These are phyloP conservation scores for Fusarium floridanum DNA, from an alignment of 2,329 filamentous ascomycete genomes.

Conservation along the genomic window DNA sequence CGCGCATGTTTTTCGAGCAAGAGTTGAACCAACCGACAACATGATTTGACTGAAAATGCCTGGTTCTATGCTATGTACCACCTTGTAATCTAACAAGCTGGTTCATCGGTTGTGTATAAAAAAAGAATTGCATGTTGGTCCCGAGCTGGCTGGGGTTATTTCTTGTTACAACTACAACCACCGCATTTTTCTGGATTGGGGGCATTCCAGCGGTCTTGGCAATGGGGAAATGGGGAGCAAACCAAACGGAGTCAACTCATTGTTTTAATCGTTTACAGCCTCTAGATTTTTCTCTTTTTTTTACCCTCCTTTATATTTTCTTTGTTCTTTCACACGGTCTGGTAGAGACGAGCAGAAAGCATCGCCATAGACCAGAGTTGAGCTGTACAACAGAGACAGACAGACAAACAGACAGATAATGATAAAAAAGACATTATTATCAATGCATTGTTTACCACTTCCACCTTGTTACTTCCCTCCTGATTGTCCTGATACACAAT, in stretches of 20 bases:
- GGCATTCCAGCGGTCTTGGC: constrained; percentile 4
- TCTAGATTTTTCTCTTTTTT: constrained; percentile 11
- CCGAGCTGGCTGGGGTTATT: constrained; percentile 26
- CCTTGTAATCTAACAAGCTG: not conserved
- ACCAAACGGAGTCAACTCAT: not conserved
- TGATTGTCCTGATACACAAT: not conserved
- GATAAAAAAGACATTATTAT: constrained; percentile 6
- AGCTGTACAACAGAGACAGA: constrained; percentile 12
- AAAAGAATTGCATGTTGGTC: constrained; percentile 12
- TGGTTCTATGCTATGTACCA: not conserved
- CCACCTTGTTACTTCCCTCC: not conserved
- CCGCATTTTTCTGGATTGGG: constrained; percentile 1
- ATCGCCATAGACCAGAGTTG: not conserved
- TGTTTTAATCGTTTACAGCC: constrained; percentile 14
- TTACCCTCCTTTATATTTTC: not conserved
- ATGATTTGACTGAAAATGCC: not conserved
- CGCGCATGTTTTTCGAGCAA: constrained; percentile 38
- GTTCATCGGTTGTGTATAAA: not conserved
- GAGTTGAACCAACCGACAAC: constrained; percentile 14
- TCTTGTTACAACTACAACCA: constrained; percentile 18
- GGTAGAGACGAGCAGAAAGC: not conserved
- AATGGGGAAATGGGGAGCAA: constrained; percentile 6
- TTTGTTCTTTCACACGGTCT: not conserved
- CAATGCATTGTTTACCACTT: not conserved
- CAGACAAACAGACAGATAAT: not conserved